A percentile compares a stretch with the other conserved stretches of the same genome.
Conservation (phyloP, 2,329 filamentous ascomycete species). For the Hypoxylon sp. region DNA sequence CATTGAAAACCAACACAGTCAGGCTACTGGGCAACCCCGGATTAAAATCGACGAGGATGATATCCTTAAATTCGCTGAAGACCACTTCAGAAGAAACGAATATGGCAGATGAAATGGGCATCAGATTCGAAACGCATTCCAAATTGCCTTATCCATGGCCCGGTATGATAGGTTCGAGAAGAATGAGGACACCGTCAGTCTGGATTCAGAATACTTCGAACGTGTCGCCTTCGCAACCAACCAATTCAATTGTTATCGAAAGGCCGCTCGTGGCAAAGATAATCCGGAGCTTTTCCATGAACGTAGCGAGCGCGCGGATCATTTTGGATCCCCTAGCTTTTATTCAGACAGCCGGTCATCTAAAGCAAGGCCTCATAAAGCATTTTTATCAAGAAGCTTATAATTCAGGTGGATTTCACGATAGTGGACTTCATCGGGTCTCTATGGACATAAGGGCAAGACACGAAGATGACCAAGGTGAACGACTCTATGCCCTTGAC, state of each 20-base stretch:
- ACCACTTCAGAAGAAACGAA: constrained; percentile 54
- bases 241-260: not conserved
- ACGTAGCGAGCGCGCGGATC: not conserved
- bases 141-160: not conserved
- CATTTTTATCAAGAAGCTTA: not conserved
- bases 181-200: not conserved
- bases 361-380: not conserved
- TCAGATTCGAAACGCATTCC: not conserved
- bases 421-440: not conserved
- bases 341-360: not conserved
- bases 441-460: not conserved
- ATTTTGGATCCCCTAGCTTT: not conserved
- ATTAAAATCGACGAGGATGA: constrained; percentile 56
- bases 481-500: not conserved
- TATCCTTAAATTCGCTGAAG: constrained; percentile 57
- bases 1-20: constrained; percentile 56
- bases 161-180: not conserved
- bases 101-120: constrained; percentile 27
- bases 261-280: not conserved
- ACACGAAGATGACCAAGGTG: not conserved
- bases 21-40: constrained; percentile 56
- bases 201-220: not conserved
- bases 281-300: not conserved
- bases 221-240: not conserved
- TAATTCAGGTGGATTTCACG: not conserved